phyloP scores from a whole-genome alignment of 2,329 filamentous ascomycete species.

The Alternaria infectoria region DNA sequence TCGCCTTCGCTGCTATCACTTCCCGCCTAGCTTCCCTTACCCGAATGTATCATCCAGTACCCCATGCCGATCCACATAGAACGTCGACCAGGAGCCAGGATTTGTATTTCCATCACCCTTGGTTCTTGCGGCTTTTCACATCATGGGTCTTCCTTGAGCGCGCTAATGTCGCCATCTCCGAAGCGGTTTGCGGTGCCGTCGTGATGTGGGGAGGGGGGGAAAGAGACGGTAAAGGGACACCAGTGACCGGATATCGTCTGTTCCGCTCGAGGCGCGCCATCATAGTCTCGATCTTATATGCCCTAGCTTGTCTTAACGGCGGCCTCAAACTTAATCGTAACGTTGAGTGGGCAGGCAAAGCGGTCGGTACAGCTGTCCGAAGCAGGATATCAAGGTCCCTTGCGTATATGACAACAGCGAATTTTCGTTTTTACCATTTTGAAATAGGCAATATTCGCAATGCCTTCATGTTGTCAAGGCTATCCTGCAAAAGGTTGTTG shows the following conservation, averaged over 20 bases:
- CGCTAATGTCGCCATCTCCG: neutral
- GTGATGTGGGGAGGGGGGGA: neutral
- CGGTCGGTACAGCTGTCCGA: neutral
- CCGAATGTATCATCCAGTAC: neutral
- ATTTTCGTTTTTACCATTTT: no score
- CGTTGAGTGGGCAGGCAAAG: neutral
- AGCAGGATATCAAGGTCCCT: neutral
- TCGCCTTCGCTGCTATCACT: neutral
- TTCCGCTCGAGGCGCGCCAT: neutral
- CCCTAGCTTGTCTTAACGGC: neutral
- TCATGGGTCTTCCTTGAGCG: constrained; percentile 1
- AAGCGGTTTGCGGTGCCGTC: neutral
- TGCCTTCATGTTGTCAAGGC: neutral
- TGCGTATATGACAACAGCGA: neutral
- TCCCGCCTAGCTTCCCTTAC: neutral
- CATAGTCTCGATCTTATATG: neutral
- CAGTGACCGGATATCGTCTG: neutral
- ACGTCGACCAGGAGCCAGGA: neutral
- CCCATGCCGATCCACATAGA: neutral
- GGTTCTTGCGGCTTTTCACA: neutral
- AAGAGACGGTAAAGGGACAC: neutral
- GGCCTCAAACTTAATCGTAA: neutral
- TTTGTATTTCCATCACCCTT: neutral
- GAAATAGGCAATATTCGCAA: neutral
- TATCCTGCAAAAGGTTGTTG: neutral